Evolutionary conservation across 495 filamentous ascomycete genomes (phyloP).

Genomic region (Penicillium subrubescens): DNA sequence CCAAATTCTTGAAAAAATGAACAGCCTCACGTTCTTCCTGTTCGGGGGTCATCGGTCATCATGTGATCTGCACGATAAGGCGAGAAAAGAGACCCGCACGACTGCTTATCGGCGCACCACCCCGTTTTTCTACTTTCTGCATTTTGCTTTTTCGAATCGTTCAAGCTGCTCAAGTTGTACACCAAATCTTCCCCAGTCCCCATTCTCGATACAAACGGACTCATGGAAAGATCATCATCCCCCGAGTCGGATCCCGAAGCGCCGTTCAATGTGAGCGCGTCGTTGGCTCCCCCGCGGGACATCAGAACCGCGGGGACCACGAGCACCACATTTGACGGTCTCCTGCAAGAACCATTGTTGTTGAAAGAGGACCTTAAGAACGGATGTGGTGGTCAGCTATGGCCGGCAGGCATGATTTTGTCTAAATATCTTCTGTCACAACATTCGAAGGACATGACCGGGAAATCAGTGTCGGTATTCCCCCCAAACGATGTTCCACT

Average conservation of each 20-base stretch:
- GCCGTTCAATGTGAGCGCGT: conserved; percentile 57
- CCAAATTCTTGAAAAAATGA: neutral
- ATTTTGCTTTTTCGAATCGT: neutral
- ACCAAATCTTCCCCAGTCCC: neutral
- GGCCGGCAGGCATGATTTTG: conserved; percentile 91
- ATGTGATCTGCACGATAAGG: conserved; percentile 9
- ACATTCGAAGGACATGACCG: conserved; percentile 58
- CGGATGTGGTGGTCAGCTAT: conserved; percentile 89
- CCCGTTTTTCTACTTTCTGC: neutral
- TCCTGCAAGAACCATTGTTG: conserved; percentile 66
- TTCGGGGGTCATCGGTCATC: neutral
- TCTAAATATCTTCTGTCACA: conserved; percentile 79
- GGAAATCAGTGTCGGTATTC: conserved; percentile 72
- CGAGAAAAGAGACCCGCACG: neutral
- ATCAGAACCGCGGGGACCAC: conserved; percentile 67
- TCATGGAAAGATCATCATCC: conserved; percentile 20
- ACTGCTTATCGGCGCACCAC: conserved; percentile 3
- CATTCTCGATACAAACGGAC: neutral
- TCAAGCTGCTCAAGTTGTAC: neutral
- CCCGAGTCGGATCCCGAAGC: conserved; percentile 32
- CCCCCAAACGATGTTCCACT: neutral
- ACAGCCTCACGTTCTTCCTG: neutral
- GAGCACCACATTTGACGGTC: conserved; percentile 69
- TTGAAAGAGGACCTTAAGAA: conserved; percentile 82
- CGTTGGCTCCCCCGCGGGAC: conserved; percentile 64